Evolutionary conservation across 257 asterid species (phyloP), one percentile per base, ranked within the genome.

Genomic region (Scutellaria minor): DNA sequence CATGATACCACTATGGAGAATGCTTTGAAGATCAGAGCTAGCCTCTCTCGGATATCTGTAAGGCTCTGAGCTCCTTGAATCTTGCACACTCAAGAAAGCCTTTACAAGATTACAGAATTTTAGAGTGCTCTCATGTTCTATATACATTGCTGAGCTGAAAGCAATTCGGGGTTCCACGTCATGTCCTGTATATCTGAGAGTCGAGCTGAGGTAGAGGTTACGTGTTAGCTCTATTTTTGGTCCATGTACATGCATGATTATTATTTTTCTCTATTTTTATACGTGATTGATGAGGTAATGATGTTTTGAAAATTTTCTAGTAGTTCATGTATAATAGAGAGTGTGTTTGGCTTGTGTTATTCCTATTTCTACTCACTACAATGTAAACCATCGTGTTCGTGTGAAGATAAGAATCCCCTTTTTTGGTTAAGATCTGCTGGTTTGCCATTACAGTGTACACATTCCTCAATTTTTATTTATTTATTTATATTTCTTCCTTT

Each of bases 241-340:
- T 74, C 68, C 55, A 58, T 66, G 78, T 83, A 85, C 88, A 77
- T 83, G 80, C 83, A 77, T 82, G 80, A 75, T 82, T 78, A 70
- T 75, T 79, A 78, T 78, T 75, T 3, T 14, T 12, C 46, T 58
- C 44, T 77, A 64, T 67, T 74, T 68, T 31, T 41, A 64, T 67
- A 80, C 75, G 80, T 70, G 81, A 66, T 79, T 78, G 80, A 70
- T 78, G 89, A 80, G 81, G 71, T 82, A 31, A 58, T 76, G 74
- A 41, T 54, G 45, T 14, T 18, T 71, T 46, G 64, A 64, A 74
- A 52, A 68, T 73, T 59, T 79, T 64, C 76, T 75, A 75, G 79
- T 53, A 24, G 35, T 74, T 77, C 76, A 53, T 88, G 93, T 85
- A 85, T 73, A 74, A 81, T 83, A 85, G 82, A 82, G 79, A 81